These are phyloP conservation scores for Zoysia pacifica DNA, from an alignment of 176 grass and related monocot species.

Conservation along the genomic window DNA sequence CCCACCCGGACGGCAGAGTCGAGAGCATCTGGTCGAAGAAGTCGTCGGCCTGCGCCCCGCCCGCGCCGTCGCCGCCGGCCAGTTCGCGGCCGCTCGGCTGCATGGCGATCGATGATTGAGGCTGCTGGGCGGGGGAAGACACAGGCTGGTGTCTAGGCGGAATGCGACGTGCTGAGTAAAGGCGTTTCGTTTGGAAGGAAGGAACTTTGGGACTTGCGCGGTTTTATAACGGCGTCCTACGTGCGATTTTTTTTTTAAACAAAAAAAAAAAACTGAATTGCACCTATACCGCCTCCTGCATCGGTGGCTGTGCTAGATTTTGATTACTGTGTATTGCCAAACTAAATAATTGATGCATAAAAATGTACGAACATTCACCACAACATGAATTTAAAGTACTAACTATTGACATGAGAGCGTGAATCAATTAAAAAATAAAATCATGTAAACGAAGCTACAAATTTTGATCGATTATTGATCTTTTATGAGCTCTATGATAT, in stretches of 20 bases:
- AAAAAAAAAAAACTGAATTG: neutral
- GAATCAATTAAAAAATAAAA: too few species aligned
- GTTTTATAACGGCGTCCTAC: constrained; percentile 41
- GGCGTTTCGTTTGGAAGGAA: neutral
- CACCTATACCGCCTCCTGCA: too few species aligned
- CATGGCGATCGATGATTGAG: constrained; percentile 5
- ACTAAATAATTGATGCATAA: too few species aligned
- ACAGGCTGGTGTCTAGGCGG: neutral
- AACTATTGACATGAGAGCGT: too few species aligned
- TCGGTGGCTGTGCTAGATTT: too few species aligned
- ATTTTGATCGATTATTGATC: too few species aligned
- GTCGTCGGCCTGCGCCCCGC: constrained; percentile 54
- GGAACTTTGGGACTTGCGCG: neutral
- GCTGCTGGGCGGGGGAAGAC: too few species aligned
- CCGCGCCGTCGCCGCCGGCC: constrained; percentile 36
- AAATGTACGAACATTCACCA: too few species aligned
- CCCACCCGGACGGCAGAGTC: constrained; percentile 62
- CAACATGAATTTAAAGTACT: too few species aligned
- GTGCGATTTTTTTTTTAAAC: neutral
- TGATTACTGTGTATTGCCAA: too few species aligned
- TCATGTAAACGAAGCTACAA: too few species aligned
- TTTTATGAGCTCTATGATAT: too few species aligned
- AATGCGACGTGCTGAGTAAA: constrained; percentile 8
- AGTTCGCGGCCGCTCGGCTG: constrained; percentile 42
- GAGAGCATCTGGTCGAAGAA: constrained; percentile 97